Evolutionary conservation across 805 yeast species (phyloP).

Genomic region (Metschnikowia peoriensis): DNA sequence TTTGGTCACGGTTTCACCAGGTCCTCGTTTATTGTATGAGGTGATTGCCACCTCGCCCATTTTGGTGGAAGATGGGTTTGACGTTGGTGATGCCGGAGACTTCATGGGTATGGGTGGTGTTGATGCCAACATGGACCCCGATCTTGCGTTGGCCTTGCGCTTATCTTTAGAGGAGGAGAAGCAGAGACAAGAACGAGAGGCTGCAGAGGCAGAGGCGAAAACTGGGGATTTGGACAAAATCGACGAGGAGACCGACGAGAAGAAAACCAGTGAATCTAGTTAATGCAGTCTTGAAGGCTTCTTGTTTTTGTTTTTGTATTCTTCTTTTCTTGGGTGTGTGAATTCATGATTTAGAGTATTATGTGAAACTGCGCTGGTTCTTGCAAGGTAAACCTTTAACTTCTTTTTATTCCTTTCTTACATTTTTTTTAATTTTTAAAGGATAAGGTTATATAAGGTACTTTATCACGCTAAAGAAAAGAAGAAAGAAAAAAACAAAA

Average conservation of each 20-base stretch:
- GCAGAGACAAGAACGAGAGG: constrained; percentile 81
- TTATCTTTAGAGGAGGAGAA: constrained; percentile 93
- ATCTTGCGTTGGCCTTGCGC: constrained; percentile 91
- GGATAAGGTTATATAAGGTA: too few species aligned
- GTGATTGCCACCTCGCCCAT: constrained; percentile 75
- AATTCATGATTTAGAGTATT: too few species aligned
- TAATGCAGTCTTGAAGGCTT: too few species aligned
- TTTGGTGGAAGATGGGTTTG: constrained; percentile 62
- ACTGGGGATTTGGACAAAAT: constrained; percentile 30
- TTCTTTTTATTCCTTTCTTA: too few species aligned
- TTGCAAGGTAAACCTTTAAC: too few species aligned
- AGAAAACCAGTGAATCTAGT: neutral
- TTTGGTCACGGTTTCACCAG: constrained; percentile 83
- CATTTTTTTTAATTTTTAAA: too few species aligned
- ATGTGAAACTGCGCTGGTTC: too few species aligned
- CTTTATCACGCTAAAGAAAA: too few species aligned
- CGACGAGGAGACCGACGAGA: constrained; percentile 25
- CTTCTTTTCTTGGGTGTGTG: too few species aligned
- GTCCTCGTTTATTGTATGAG: constrained; percentile 81
- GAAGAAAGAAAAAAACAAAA: too few species aligned
- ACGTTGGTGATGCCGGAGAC: constrained; percentile 39
- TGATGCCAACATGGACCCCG: constrained; percentile 95
- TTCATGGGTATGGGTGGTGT: constrained; percentile 41
- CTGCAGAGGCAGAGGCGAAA: constrained; percentile 30
- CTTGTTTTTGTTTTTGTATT: too few species aligned